phyloP scores from a whole-genome alignment of 1,284 basidiomycete species.

The Kalmanozyma brasiliensis region DNA sequence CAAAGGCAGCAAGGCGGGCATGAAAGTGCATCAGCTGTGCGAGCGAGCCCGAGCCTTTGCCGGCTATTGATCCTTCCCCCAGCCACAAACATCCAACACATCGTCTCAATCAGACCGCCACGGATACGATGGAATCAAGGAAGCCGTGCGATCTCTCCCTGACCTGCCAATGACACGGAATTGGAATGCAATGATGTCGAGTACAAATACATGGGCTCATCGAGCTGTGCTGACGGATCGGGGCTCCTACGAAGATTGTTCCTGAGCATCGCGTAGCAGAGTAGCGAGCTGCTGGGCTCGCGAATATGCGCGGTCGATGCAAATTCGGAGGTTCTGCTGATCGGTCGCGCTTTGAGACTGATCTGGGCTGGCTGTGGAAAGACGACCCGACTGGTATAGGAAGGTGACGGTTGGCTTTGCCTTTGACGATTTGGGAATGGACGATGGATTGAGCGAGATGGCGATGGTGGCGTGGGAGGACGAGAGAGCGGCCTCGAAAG shows the following conservation, averaged over 20 bases:
- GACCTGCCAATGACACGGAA: neutral
- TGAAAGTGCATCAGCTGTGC: conserved; percentile 64
- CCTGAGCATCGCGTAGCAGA: conserved; percentile 25
- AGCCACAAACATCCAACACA: neutral
- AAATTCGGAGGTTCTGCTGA: conserved; percentile 33
- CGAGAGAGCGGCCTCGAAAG: conserved; percentile 88
- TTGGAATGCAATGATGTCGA: conserved; percentile 16
- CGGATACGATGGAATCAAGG: too few species aligned
- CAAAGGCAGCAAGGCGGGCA: conserved; percentile 65
- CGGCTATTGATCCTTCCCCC: conserved; percentile 50
- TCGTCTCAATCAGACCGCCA: neutral
- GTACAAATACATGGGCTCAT: conserved; percentile 31
- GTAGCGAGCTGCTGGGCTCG: conserved; percentile 17
- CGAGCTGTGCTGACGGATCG: neutral
- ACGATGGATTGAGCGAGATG: conserved; percentile 17
- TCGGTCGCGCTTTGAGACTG: conserved; percentile 8
- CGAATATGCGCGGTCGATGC: conserved; percentile 29
- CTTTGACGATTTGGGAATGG: conserved; percentile 9
- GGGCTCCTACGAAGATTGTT: conserved; percentile 1
- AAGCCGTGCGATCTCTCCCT: neutral
- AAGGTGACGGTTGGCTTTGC: conserved; percentile 21
- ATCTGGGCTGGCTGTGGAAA: conserved; percentile 15
- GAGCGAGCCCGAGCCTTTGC: conserved; percentile 65
- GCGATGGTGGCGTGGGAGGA: conserved; percentile 47
- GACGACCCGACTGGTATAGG: conserved; percentile 36